Evolutionary conservation across 2,329 filamentous ascomycete genomes (phyloP), one percentile per base, ranked within the genome.

Genomic region (Camptophora hylomeconis): DNA sequence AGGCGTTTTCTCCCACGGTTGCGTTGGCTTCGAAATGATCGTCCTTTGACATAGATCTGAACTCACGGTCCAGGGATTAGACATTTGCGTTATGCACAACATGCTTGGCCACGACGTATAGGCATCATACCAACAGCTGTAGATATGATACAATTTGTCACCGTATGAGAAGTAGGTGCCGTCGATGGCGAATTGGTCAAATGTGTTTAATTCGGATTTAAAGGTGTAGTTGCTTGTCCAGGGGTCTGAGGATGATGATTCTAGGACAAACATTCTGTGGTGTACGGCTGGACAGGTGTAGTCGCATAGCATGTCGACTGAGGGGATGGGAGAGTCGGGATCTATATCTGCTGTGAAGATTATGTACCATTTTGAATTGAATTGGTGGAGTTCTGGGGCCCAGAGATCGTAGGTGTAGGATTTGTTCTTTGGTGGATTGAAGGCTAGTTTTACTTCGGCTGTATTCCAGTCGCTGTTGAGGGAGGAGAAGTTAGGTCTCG

Each of bases 171-270:
- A 65, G 45, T 67, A 67, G 1, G 63, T 67, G 1, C 63, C 63
- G 31, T 67, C 63, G 34, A 67, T 67, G 13, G 62, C 61, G 38
- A 67, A 67, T 35, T 67, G 63, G 36, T 66, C 53, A 38, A 56
- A 67, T 0, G 63, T 67, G 38, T 66, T 49, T 11, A 67, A 50
- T 39, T 63, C 49, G 20, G 53, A 41, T 30, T 64, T 63, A 45
- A 60, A 49, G 3, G 47, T 52, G 41, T 58, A 67, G 17, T 46
- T 46, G 10, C 56, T 53, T 0, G 46, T 49, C 62, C 61, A 66
- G 1, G 60, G 59, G 38, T 64, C 56, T 2, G 50, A 38, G 2
- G 50, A 50, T 5, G 47, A 45, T 20, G 56, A 52, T 41, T 63
- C 57, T 10, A 66, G 50, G 2, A 65, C 59, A 39, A 57, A 65